phyloP scores from a whole-genome alignment of 2,329 filamentous ascomycete genomes.

The Cladosporium sp. region DNA sequence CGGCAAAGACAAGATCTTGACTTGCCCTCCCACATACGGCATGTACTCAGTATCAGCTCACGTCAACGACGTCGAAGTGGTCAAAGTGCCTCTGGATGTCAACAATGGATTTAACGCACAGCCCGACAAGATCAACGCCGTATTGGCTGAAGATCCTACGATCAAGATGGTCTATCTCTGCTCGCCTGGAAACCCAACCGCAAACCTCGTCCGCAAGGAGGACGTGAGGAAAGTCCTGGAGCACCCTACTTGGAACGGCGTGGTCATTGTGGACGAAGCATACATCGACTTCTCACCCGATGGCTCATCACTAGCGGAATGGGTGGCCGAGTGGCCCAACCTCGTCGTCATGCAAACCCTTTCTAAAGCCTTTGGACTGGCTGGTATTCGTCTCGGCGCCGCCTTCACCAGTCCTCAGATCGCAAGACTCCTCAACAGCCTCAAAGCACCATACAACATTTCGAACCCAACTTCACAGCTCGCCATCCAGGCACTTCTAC shows the following conservation, averaged over 20 bases:
- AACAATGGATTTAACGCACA: conserved; percentile 72
- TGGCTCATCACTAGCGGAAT: conserved; percentile 78
- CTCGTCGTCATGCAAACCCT: conserved; percentile 97
- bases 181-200: conserved; percentile 93
- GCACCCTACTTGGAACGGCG: conserved; percentile 90
- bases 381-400: conserved; percentile 83
- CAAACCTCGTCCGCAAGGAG: conserved; percentile 68
- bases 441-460: conserved; percentile 97
- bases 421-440: conserved; percentile 75
- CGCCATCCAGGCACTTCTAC: conserved; percentile 67
- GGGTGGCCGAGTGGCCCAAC: conserved; percentile 89
- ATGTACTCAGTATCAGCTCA: conserved; percentile 96
- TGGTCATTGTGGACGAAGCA: conserved; percentile 90
- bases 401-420: conserved; percentile 75
- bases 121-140: conserved; percentile 61
- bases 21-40: conserved; percentile 94
- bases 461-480: conserved; percentile 81
- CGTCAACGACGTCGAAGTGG: conserved; percentile 83
- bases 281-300: conserved; percentile 91
- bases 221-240: conserved; percentile 70
- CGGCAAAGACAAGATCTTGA: conserved; percentile 82
- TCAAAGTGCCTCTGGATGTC: conserved; percentile 76
- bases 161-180: conserved; percentile 92
- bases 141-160: conserved; percentile 57
- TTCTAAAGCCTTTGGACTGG: conserved; percentile 95